Conservation (phyloP, 768 basidiomycete species). For the Rhodotorula toruloides region DNA sequence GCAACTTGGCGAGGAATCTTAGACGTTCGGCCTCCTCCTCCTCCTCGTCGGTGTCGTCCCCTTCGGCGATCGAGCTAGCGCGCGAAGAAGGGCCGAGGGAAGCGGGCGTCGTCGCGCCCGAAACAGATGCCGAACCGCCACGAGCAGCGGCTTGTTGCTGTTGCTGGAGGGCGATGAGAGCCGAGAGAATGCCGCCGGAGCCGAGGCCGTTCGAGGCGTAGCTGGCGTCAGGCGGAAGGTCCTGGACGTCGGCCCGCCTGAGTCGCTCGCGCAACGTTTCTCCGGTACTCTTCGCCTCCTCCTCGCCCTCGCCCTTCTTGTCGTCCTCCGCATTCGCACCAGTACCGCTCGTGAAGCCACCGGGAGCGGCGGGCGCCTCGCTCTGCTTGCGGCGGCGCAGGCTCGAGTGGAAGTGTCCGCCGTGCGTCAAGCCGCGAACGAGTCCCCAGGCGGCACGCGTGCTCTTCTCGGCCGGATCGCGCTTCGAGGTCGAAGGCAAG, state of each 20-base stretch:
- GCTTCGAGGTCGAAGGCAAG: constrained; percentile 51
- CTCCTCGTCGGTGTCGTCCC: constrained; percentile 40
- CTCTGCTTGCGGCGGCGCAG: constrained; percentile 6
- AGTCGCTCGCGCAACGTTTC: constrained; percentile 36
- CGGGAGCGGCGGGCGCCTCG: constrained; percentile 8
- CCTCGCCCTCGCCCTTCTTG: neutral
- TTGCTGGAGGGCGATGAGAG: constrained; percentile 62
- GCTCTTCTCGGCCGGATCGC: constrained; percentile 26
- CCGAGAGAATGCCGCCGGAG: constrained; percentile 60
- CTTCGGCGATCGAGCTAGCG: constrained; percentile 40
- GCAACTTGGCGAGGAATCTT: constrained; percentile 38
- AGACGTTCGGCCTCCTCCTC: constrained; percentile 39
- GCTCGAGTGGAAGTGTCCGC: neutral
- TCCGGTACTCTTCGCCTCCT: no score
- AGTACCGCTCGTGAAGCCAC: constrained; percentile 22
- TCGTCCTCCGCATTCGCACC: constrained; percentile 5
- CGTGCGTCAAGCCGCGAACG: constrained; percentile 16
- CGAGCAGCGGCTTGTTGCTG: constrained; percentile 48
- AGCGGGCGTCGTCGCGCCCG: constrained; percentile 35
- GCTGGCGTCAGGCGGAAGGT: constrained; percentile 21
- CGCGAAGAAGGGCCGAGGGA: constrained; percentile 45
- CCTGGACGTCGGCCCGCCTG: constrained; percentile 34
- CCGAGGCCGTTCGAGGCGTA: constrained; percentile 16
- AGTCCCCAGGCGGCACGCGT: constrained; percentile 38
- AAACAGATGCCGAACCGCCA: neutral